Base-by-base conservation (phyloP, 495 filamentous ascomycete species). In the Pyrenopolyporus hunteri region DNA sequence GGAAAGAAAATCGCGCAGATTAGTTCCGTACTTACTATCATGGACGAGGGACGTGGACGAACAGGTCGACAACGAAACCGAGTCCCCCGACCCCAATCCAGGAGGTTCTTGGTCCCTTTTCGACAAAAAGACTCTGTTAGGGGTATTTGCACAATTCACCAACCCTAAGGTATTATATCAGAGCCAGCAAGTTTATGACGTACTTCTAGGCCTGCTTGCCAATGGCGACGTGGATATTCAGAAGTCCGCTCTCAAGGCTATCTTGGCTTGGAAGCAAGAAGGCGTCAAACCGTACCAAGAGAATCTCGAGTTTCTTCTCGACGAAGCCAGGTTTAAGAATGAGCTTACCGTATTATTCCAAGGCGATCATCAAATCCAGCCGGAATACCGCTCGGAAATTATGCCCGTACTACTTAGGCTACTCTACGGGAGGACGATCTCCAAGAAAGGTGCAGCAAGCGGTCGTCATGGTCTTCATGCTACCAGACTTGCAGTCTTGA, bases 201-300 rank as follows among this genome's bases (percentile, higher is more conserved):
- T 86, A 16, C 75, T 97, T 6, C 76, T 94, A 7, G 78, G 81
- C 32, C 81, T 97, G 28, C 76, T 97, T 25, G 83, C 85, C 14
- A 93, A 95, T 64, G 95, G 93, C 49, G 93, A 98, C 70, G 81
- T 87, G 20, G 92, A 96, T 55, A 81, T 97, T 11, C 94, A 99
- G 64, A 91, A 89, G 53, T 80, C 83, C 58, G 85, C 91, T 3
- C 81, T 99, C 28, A 93, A 91, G 66, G 91, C 89, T 23, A 83
- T 99, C 16, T 81, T 94, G 37, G 85, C 92, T 0, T 98, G 94
- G 93, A 97, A 96, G 70, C 80, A 83, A 29, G 77, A 87, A 2
- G 84, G 80, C 13, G 78, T 99, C 42, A 80, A 80, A 39, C 85
- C 86, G 2, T 98, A 97, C 67, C 83, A 93, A 58, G 93, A 97